Conservation (phyloP, 805 yeast species). For the Saturnispora sanitii region DNA sequence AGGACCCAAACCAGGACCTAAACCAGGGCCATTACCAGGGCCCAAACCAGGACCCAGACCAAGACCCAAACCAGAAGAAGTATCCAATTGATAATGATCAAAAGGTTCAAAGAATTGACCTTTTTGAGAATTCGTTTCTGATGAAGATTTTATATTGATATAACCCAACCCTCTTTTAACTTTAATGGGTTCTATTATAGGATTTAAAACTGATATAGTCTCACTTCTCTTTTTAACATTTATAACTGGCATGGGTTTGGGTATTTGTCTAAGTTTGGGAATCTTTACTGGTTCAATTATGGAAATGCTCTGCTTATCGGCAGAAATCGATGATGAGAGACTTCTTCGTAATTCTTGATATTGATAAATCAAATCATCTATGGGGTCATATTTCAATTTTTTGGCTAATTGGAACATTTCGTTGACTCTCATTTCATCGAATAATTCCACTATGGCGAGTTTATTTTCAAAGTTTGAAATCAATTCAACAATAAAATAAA, state of each 20-base stretch:
- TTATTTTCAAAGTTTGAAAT: constrained; percentile 37
- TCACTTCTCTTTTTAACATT: not conserved
- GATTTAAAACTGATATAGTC: not conserved
- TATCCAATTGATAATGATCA: constrained; percentile 8
- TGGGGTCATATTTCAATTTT: constrained; percentile 43
- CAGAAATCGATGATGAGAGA: not conserved
- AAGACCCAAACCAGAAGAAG: constrained; percentile 1
- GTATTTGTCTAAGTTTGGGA: no score
- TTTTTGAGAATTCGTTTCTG: constrained; percentile 12
- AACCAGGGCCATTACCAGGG: not conserved
- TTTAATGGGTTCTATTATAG: not conserved
- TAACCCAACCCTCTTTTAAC: constrained; percentile 2
- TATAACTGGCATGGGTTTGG: not conserved
- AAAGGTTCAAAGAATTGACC: constrained; percentile 8
- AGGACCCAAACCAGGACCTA: constrained; percentile 7
- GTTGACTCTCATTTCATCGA: constrained; percentile 48
- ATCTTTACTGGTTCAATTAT: no score
- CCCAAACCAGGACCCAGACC: constrained; percentile 7
- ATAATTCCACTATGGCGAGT: constrained; percentile 47
- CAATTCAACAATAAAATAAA: constrained; percentile 61
- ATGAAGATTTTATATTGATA: not conserved
- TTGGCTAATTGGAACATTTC: constrained; percentile 43
- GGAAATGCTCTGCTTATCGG: no score
- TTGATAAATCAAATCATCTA: constrained; percentile 56
- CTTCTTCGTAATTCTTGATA: no score